Evolutionary conservation across 768 basidiomycete species (phyloP).

Genomic region (Ramaria sp.): DNA sequence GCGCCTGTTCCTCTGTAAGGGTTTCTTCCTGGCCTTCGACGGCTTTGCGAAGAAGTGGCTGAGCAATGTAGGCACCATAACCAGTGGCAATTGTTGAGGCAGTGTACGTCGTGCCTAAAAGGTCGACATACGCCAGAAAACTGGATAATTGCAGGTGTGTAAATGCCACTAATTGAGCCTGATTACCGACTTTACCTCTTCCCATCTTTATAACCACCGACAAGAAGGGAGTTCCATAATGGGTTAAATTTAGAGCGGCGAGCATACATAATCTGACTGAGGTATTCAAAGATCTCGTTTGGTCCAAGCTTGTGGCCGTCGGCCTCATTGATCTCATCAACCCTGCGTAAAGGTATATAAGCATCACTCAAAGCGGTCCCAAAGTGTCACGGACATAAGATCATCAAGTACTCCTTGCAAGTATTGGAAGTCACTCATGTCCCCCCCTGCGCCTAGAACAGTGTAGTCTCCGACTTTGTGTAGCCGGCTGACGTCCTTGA

Average conservation of each 20-base stretch:
- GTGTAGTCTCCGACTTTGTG: constrained; percentile 76
- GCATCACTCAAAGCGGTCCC: not conserved
- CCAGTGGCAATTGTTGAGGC: constrained; percentile 92
- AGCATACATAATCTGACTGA: constrained; percentile 83
- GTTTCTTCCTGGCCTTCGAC: constrained; percentile 73
- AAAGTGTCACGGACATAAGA: constrained; percentile 34
- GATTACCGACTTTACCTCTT: constrained; percentile 42
- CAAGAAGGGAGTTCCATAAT: constrained; percentile 88
- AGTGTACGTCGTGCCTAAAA: constrained; percentile 92
- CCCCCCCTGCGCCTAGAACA: constrained; percentile 85
- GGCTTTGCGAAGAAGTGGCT: constrained; percentile 82
- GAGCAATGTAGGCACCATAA: constrained; percentile 87
- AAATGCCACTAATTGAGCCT: not conserved
- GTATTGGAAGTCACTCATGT: constrained; percentile 97
- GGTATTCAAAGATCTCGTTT: constrained; percentile 84
- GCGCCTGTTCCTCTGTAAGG: constrained; percentile 71
- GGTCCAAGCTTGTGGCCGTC: constrained; percentile 84
- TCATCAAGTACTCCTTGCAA: constrained; percentile 73
- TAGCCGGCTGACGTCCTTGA: constrained; percentile 88
- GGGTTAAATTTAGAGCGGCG: constrained; percentile 85
- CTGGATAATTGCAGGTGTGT: constrained; percentile 27
- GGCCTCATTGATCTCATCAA: constrained; percentile 68
- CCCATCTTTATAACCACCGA: constrained; percentile 84
- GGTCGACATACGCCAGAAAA: constrained; percentile 89
- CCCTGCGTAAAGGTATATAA: constrained; percentile 13